These are phyloP conservation scores for Gracilaria gracilis DNA, from an alignment of 23 red algal species.

Conservation along the genomic window DNA sequence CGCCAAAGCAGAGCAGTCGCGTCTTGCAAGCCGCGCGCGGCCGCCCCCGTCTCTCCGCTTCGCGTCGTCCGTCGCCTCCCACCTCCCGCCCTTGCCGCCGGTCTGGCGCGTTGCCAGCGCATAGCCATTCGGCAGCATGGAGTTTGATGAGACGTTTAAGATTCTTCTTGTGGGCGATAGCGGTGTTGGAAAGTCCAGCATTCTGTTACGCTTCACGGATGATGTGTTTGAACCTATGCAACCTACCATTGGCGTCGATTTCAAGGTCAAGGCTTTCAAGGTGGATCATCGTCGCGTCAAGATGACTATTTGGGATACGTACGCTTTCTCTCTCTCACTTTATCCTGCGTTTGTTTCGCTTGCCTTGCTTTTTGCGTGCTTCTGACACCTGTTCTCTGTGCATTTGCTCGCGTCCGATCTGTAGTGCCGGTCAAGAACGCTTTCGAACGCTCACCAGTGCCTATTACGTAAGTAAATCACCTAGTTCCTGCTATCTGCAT, in stretches of 20 bases:
- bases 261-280: conserved; percentile 80
- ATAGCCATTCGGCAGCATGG: conserved; percentile 10
- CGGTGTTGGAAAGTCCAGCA: conserved; percentile 84
- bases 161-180: conserved; percentile 91
- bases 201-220: conserved; percentile 85
- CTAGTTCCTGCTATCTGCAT: neutral
- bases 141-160: conserved; percentile 90
- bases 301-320: conserved; percentile 94
- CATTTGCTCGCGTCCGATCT: neutral
- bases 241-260: conserved; percentile 89
- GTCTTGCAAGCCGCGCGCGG: too few relatives aligned
- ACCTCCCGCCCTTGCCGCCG: too few relatives aligned
- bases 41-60: neutral
- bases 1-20: too few relatives aligned
- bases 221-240: conserved; percentile 84
- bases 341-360: neutral
- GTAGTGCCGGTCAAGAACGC: conserved; percentile 84
- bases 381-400: neutral
- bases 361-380: neutral
- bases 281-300: conserved; percentile 75
- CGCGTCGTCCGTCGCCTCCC: neutral
- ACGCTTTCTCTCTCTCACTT: conserved; percentile 1
- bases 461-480: conserved; percentile 74
- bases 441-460: conserved; percentile 91
- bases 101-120: too few relatives aligned